Percentiles rank a stretch among this genome's conserved stretches.
Evolutionary conservation across 1,284 basidiomycete species (phyloP).

Genomic region (Xerocomus nothofagi): DNA sequence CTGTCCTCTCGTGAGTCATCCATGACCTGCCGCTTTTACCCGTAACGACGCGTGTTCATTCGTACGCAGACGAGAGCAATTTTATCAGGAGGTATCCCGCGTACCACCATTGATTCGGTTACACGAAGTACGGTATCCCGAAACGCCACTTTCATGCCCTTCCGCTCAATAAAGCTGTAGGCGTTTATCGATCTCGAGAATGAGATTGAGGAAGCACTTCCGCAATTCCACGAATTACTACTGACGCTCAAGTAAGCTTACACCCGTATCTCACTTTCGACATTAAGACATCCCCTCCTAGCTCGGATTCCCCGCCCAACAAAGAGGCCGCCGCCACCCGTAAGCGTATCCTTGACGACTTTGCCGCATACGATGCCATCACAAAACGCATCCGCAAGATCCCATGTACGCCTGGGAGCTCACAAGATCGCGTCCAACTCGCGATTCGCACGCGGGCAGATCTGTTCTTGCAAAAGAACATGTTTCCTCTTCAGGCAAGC

Average conservation of each 20-base stretch:
- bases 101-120: conserved; percentile 67
- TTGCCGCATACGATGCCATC: conserved; percentile 86
- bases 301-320: conserved; percentile 59
- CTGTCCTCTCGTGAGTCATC: conserved; percentile 67
- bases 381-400: conserved; percentile 81
- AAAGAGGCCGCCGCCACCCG: conserved; percentile 70
- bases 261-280: not conserved
- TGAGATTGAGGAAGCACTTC: conserved; percentile 68
- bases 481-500: conserved; percentile 76
- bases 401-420: conserved; percentile 63
- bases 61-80: conserved; percentile 69
- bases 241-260: conserved; percentile 50
- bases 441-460: conserved; percentile 81
- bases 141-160: not conserved
- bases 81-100: conserved; percentile 65
- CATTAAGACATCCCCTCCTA: conserved; percentile 23
- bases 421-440: conserved; percentile 81
- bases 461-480: conserved; percentile 84
- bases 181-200: conserved; percentile 75
- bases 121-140: conserved; percentile 56
- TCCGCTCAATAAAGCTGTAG: conserved; percentile 34
- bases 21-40: not conserved
- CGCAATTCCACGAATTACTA: conserved; percentile 71
- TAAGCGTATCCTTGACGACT: conserved; percentile 80
- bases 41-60: not conserved